Evolutionary conservation across 768 basidiomycete species (phyloP).

Genomic region (Tricholoma sp.): DNA sequence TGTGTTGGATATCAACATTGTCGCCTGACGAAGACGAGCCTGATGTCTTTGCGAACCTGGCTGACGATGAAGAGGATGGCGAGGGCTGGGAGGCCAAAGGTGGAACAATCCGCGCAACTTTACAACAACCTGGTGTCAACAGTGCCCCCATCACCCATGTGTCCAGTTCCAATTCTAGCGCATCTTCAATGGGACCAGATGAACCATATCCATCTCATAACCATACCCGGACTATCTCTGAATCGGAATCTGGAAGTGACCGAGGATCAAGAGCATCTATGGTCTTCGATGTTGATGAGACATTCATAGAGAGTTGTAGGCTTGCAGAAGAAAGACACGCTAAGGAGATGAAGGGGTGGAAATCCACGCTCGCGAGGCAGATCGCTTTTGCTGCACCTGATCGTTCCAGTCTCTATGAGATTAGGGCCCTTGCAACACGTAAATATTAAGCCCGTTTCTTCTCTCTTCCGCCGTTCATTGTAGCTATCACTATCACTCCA

Average conservation of each 20-base stretch:
- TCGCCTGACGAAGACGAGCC: constrained; percentile 89
- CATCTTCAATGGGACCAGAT: constrained; percentile 28
- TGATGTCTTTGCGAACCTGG: constrained; percentile 91
- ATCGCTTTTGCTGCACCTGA: constrained; percentile 44
- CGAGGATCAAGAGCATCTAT: constrained; percentile 78
- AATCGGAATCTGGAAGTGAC: constrained; percentile 76
- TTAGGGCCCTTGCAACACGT: constrained; percentile 80
- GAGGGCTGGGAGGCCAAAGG: constrained; percentile 67
- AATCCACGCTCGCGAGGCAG: constrained; percentile 29
- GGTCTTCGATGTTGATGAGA: constrained; percentile 72
- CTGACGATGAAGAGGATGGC: constrained; percentile 84
- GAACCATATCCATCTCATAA: constrained; percentile 58
- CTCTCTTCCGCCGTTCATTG: constrained; percentile 8
- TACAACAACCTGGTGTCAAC: constrained; percentile 27
- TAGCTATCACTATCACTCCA: constrained; percentile 5
- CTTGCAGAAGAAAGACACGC: constrained; percentile 80
- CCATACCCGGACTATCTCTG: constrained; percentile 63
- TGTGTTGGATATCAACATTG: constrained; percentile 92
- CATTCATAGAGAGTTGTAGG: constrained; percentile 66
- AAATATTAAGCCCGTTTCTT: constrained; percentile 49
- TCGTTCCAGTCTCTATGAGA: constrained; percentile 70
- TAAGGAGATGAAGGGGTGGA: constrained; percentile 83
- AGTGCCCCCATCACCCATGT: constrained; percentile 24
- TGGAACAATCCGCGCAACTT: constrained; percentile 71
- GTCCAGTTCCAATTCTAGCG: constrained; percentile 18